Base-by-base conservation (phyloP, 1,139 yeast genomes). In the Hansenula sp. region DNA sequence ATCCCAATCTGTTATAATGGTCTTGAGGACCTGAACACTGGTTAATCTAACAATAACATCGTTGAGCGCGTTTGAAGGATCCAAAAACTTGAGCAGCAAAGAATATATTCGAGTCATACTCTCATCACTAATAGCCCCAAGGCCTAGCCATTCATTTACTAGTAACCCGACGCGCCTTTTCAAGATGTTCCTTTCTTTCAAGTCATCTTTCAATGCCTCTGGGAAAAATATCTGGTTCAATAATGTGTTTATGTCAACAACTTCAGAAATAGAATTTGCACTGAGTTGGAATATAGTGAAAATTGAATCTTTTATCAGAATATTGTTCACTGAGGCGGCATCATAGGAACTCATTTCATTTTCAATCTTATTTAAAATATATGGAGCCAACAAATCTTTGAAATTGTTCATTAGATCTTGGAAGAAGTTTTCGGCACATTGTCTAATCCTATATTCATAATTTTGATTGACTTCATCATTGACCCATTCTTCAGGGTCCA, bases 401-500 rank as follows among this genome's bases (percentile, higher is more conserved):
- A 85, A 88, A 49, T 75, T 74, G 38, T 74, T 71, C 36, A 88
- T 75, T 47, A 93, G 65, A 57, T 87, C 95, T 49, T 83, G 88
- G 58, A 82, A 91, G 52, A 89, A 81, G 55, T 83, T 81, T 53
- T 90, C 96, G 0, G 96, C 90, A 62, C 96, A 88, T 3, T 95
- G 91, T 43, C 96, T 72, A 7, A 90, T 74, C 58, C 88, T 93
- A 58, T 71, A 89, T 58, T 91, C 97, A 81, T 89, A 89, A 55
- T 87, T 82, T 8, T 81, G 72, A 36, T 84, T 77, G 46, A 83
- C 68, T 53, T 90, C 96, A 58, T 87, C 96, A 50, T 81, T 81
- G 30, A 88, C 81, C 89, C 96, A 93, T 59, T 88, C 96, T 62
- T 90, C 98, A 0, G 98, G 96, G 48, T 89, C 96, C 30, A 76